phyloP scores from a whole-genome alignment of 2,329 filamentous ascomycete genomes.

The Cladosporium sp. region DNA sequence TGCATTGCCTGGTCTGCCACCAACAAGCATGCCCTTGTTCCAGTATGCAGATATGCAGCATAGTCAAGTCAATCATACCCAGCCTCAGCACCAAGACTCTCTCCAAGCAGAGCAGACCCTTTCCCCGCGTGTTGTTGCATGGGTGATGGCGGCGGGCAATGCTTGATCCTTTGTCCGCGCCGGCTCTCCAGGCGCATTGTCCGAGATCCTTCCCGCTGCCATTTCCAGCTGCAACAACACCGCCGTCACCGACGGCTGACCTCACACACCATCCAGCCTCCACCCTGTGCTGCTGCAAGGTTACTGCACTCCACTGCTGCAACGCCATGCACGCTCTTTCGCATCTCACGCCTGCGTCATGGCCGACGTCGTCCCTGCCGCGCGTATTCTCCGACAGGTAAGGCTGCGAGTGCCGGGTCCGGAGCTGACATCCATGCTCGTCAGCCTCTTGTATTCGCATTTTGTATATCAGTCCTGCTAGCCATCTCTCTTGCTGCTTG shows the following conservation, averaged over 20 bases:
- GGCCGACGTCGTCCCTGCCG: slow-evolving; percentile 9
- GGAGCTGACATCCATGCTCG: not conserved
- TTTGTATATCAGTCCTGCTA: not conserved
- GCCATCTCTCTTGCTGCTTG: not conserved
- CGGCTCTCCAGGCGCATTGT: slow-evolving; percentile 2
- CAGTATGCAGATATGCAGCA: not conserved
- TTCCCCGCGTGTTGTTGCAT: not conserved
- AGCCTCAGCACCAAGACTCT: not conserved
- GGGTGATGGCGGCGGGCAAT: not conserved
- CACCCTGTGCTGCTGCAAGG: no score
- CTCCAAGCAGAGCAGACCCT: not conserved
- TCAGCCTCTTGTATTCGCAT: slow-evolving; percentile 8
- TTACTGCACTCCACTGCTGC: not conserved
- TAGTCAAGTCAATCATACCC: not conserved
- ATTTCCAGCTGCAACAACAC: not conserved
- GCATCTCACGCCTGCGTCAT: not conserved
- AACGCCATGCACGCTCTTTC: not conserved
- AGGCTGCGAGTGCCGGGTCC: not conserved
- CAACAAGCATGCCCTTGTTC: not conserved
- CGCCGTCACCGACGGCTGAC: not conserved
- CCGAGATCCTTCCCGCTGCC: not conserved
- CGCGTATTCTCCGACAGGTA: slow-evolving; percentile 13
- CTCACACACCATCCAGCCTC: not conserved
- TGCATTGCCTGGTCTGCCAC: not conserved
- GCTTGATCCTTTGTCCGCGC: slow-evolving; percentile 1